Conservation (phyloP, 2,329 filamentous ascomycete genomes). For the Rhynchosporium graminicola region DNA sequence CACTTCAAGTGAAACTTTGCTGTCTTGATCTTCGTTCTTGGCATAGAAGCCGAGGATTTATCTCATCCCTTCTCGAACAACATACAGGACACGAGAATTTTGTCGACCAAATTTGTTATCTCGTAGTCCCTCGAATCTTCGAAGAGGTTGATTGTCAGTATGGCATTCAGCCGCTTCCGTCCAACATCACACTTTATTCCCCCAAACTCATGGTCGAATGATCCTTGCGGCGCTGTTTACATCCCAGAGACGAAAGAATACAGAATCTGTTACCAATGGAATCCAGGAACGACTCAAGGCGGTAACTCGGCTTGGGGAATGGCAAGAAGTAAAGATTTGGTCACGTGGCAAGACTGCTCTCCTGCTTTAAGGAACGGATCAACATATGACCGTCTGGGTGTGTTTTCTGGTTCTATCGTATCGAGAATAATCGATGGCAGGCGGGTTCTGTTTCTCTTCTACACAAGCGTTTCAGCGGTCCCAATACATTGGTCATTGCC, state of each 20-base stretch:
- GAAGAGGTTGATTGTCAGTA: neutral
- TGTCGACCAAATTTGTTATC: neutral
- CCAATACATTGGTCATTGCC: slow-evolving; percentile 32
- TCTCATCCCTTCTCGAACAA: neutral
- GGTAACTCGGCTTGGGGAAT: slow-evolving; percentile 68
- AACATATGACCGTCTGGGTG: slow-evolving; percentile 29
- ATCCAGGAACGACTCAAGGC: slow-evolving; percentile 48
- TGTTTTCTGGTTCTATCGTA: slow-evolving; percentile 31
- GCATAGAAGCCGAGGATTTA: neutral
- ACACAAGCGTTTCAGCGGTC: slow-evolving; percentile 29
- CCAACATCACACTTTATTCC: slow-evolving; percentile 52
- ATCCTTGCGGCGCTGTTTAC: slow-evolving; percentile 59
- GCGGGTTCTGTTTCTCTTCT: slow-evolving; percentile 29
- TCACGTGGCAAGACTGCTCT: slow-evolving; percentile 51
- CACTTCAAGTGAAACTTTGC: neutral
- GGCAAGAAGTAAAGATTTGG: slow-evolving; percentile 60
- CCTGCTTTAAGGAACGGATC: slow-evolving; percentile 26
- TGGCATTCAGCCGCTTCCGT: slow-evolving; percentile 28
- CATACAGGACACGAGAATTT: neutral
- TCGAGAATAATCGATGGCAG: slow-evolving; percentile 26
- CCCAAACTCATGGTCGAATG: slow-evolving; percentile 56
- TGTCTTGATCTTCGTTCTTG: neutral
- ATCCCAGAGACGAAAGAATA: slow-evolving; percentile 48
- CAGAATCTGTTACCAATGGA: slow-evolving; percentile 67
- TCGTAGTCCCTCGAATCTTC: neutral